These are phyloP conservation scores for Dendrostoma leiphaemia DNA, from an alignment of 2,329 filamentous ascomycete species.

Conservation along the genomic window DNA sequence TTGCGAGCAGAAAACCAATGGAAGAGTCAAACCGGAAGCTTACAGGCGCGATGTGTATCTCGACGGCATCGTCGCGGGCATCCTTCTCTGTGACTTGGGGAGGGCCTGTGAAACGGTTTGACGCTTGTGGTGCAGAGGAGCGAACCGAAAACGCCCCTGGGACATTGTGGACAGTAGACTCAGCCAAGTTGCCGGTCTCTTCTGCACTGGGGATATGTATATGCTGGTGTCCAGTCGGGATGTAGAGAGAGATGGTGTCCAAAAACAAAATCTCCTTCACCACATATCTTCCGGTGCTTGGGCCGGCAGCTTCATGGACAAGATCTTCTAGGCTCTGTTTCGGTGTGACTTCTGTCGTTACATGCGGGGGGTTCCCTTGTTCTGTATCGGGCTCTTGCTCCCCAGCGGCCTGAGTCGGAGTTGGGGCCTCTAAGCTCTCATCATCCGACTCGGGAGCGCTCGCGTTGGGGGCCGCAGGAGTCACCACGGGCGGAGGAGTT, in stretches of 20 bases:
- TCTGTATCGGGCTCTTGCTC: neutral
- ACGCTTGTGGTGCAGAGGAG: slow-evolving; percentile 17
- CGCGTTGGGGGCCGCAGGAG: neutral
- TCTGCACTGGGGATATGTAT: slow-evolving; percentile 31
- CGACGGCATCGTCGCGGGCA: slow-evolving; percentile 37
- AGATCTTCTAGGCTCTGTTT: slow-evolving; percentile 19
- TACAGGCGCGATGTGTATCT: slow-evolving; percentile 51
- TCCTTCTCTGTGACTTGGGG: slow-evolving; percentile 16
- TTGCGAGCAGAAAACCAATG: slow-evolving; percentile 52
- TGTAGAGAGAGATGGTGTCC: slow-evolving; percentile 50
- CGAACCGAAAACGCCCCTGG: slow-evolving; percentile 62
- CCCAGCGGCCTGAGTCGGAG: neutral
- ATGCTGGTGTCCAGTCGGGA: slow-evolving; percentile 49
- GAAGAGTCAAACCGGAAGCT: slow-evolving; percentile 55
- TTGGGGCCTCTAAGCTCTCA: neutral
- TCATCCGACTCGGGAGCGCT: neutral
- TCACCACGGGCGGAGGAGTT: neutral
- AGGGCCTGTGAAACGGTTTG: slow-evolving; percentile 9
- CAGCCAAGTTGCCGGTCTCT: neutral
- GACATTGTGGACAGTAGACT: slow-evolving; percentile 34
- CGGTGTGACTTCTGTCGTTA: slow-evolving; percentile 16
- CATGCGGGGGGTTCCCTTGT: neutral
- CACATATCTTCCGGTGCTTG: slow-evolving; percentile 49
- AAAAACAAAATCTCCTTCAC: slow-evolving; percentile 53
- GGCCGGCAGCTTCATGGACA: slow-evolving; percentile 48